Base-by-base conservation (phyloP, 495 filamentous ascomycete genomes). In the Glutinoglossum americanum region DNA sequence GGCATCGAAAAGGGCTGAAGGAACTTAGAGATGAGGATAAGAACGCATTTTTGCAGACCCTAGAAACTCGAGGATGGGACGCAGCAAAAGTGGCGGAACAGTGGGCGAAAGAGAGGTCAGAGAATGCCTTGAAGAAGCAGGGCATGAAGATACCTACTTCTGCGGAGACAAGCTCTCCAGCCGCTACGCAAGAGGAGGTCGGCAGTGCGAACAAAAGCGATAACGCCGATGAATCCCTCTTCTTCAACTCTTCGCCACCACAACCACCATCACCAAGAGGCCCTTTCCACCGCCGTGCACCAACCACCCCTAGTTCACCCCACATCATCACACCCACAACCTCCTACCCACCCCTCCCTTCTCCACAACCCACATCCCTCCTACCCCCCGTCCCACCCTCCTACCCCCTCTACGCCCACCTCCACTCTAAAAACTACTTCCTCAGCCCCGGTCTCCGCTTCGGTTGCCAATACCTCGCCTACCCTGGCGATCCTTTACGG, bases 381-480 rank as follows among this genome's bases (percentile, higher is more conserved):
- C 55, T 23, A 39, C 77, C 77, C 7, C 57, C 67, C 49, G 75
- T 77, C 3, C 75, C 76, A 4, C 60, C 68, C 1, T 78, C 73
- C 0, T 80, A 80, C 58, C 74, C 80, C 9, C 69, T 89, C n/a
- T 86, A 80, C 70, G 77, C 75, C 17, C 81, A 92, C 65, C 75
- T 97, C 21, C 89, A 96, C 63, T 70, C 75, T 8, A 70, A 76
- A 15, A 83, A 81, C 37, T 98, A 95, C 68, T 98, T 83, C 70
- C 76, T 93, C 41, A 84, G 84, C 45, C 93, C 92, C 1, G 92
- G 93, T 9, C 74, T 98, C 30, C 85, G 92, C 27, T 98, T 98
- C 64, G 92, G 92, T 33, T 93, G 88, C 64, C 81, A 94, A 65
- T 95, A 87, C 70, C 83, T 85, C 58, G 89, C 89, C 0, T 97